Evolutionary conservation across 2,329 filamentous ascomycete species (phyloP), one percentile per base, ranked within the genome.

Genomic region (Dactylellina sp.): DNA sequence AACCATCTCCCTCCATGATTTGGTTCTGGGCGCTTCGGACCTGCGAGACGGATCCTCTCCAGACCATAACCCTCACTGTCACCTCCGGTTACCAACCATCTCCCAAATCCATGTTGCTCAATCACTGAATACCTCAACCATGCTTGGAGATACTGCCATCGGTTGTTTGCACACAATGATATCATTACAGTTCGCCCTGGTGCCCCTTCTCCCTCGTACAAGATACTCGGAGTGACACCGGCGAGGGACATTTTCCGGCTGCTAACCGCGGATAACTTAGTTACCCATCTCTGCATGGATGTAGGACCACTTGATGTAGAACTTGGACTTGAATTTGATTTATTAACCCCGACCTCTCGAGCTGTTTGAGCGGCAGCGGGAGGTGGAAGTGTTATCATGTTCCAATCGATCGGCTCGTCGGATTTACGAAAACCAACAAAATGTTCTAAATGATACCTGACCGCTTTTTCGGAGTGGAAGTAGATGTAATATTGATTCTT

Each of bases 61-160:
- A 72, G 22, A 40, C 68, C 68, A 25, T 32, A 49, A 1, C 60
- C 60, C 6, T 59, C 18, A 20, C n/a, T 65, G 46, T 72, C 68
- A 9, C 68, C 68, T 7, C 68, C 68, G 4, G 46, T 2, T 7
- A 72, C 68, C 12, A 72, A 18, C 52, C 60, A 72, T 20, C 52
- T 65, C 22, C 68, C 68, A 28, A 72, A 72, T n/a, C 60, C 53
- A 11, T 60, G 16, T 40, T 61, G 64, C 25, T 72, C 68, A 2
- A 72, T 47, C 7, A 72, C 14, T 18, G 59, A 62, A 25, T 72
- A 57, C 22, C 28, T 59, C 18, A 72, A 24, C 68, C 68, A 72
- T 12, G 55, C 40, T 39, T 72, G 60, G 9, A 72, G 60, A 22
- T 61, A 46, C 28, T 60, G 18, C 68, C 60, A 61, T 18, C 65